Percentiles rank a stretch among this genome's conserved stretches.
phyloP scores from a whole-genome alignment of 768 basidiomycete species.

The Paxillus rubicundulus region DNA sequence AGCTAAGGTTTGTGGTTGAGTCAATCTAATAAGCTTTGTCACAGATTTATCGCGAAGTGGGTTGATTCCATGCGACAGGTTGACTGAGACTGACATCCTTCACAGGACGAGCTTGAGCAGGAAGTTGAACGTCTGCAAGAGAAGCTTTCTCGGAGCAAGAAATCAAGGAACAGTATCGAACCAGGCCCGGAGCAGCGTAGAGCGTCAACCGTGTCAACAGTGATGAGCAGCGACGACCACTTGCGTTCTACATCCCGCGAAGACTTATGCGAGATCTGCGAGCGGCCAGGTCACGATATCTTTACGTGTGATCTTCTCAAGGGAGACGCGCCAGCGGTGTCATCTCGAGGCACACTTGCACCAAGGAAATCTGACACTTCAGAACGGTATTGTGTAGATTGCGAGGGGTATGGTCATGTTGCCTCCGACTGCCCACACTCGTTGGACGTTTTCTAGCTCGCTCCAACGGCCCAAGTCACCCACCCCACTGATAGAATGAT shows the following conservation, averaged over 20 bases:
- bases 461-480: slow-evolving; percentile 3
- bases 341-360: slow-evolving; percentile 14
- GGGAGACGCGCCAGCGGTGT: slow-evolving; percentile 41
- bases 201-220: slow-evolving; percentile 20
- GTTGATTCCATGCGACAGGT: slow-evolving; percentile 7
- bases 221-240: slow-evolving; percentile 23
- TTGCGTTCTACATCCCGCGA: slow-evolving; percentile 26
- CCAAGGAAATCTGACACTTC: slow-evolving; percentile 16
- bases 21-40: slow-evolving; percentile 4
- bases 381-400: slow-evolving; percentile 74
- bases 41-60: slow-evolving; percentile 82
- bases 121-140: slow-evolving; percentile 78
- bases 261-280: slow-evolving; percentile 82
- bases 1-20: not conserved
- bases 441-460: slow-evolving; percentile 73
- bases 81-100: slow-evolving; percentile 12
- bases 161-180: slow-evolving; percentile 48
- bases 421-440: slow-evolving; percentile 82
- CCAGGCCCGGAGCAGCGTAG: slow-evolving; percentile 30
- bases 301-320: slow-evolving; percentile 78
- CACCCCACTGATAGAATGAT: not conserved
- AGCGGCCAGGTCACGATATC: slow-evolving; percentile 80
- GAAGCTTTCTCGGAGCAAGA: slow-evolving; percentile 59
- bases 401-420: slow-evolving; percentile 75
- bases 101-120: slow-evolving; percentile 81